Percentiles rank a stretch among this genome's conserved stretches.
These are phyloP conservation scores for Fusarium veterinarium DNA, from an alignment of 2,329 filamentous ascomycete species.

Conservation along the genomic window DNA sequence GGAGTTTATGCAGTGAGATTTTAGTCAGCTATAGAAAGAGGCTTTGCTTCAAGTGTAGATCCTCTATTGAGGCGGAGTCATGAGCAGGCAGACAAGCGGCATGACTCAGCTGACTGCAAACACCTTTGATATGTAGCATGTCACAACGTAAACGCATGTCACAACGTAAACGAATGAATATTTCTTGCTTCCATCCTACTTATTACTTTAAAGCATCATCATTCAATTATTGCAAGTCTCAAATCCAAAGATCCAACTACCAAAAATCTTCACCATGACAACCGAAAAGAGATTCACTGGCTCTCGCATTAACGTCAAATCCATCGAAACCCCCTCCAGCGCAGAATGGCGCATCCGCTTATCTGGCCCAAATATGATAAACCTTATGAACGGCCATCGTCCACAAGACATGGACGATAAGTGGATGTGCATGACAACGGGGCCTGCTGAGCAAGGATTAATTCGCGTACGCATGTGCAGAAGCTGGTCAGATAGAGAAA, in stretches of 20 bases:
- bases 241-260: neutral
- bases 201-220: accelerated
- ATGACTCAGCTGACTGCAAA: slow-evolving; percentile 2
- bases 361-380: slow-evolving; percentile 20
- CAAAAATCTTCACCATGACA: neutral
- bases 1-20: neutral
- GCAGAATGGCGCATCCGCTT: slow-evolving; percentile 15
- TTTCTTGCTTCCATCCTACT: neutral
- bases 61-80: neutral
- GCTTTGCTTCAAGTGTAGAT: neutral
- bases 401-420: slow-evolving; percentile 27
- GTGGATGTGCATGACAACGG: slow-evolving; percentile 11
- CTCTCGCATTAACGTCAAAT: neutral
- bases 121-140: neutral
- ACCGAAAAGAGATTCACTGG: neutral
- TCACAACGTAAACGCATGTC: neutral
- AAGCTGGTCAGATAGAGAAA: slow-evolving; percentile 20
- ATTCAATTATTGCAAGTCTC: accelerated
- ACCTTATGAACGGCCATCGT: slow-evolving; percentile 18
- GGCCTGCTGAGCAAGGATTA: slow-evolving; percentile 11
- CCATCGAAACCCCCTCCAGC: slow-evolving; percentile 1
- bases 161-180: neutral
- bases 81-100: neutral
- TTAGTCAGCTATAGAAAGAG: neutral
- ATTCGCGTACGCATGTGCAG: slow-evolving; percentile 17